phyloP scores from a whole-genome alignment of 140 eudicot genomes.

The Bidens hawaiensis region DNA sequence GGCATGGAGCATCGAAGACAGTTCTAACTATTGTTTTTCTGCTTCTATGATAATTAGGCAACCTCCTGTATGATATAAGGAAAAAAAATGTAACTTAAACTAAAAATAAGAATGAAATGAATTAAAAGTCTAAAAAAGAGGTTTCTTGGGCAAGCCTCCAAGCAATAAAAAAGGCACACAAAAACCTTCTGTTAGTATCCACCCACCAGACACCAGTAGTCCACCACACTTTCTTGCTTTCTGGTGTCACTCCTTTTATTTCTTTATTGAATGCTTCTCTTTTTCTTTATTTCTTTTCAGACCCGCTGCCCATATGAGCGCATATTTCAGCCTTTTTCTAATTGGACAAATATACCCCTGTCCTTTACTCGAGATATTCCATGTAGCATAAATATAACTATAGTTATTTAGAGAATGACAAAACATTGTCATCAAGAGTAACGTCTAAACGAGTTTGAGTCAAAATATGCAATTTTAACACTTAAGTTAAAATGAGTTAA shows the following conservation, averaged over 20 bases:
- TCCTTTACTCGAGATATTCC: constrained; percentile 3
- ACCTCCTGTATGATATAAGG: too few species aligned
- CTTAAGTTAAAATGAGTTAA: too few species aligned
- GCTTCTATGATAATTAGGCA: too few species aligned
- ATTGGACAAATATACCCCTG: constrained; percentile 27
- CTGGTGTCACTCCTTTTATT: constrained; percentile 27
- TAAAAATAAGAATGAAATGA: neutral
- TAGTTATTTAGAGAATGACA: too few species aligned
- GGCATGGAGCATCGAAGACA: too few species aligned
- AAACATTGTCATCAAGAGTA: neutral
- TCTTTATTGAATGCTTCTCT: constrained; percentile 21
- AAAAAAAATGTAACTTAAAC: neutral
- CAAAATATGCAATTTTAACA: too few species aligned
- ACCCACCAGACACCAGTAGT: too few species aligned
- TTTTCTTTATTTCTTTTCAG: constrained; percentile 37
- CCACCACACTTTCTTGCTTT: constrained; percentile 36
- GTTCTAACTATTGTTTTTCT: too few species aligned
- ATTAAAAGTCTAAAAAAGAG: constrained; percentile 35
- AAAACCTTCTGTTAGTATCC: constrained; percentile 29
- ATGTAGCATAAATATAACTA: neutral
- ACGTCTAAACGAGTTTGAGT: too few species aligned
- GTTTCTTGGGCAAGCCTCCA: constrained; percentile 40
- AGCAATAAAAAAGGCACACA: constrained; percentile 36
- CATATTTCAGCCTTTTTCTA: constrained; percentile 31
- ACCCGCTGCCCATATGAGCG: constrained; percentile 37